These are phyloP conservation scores for Phlegmacium glaucopus DNA, from an alignment of 768 basidiomycete species.

Conservation along the genomic window DNA sequence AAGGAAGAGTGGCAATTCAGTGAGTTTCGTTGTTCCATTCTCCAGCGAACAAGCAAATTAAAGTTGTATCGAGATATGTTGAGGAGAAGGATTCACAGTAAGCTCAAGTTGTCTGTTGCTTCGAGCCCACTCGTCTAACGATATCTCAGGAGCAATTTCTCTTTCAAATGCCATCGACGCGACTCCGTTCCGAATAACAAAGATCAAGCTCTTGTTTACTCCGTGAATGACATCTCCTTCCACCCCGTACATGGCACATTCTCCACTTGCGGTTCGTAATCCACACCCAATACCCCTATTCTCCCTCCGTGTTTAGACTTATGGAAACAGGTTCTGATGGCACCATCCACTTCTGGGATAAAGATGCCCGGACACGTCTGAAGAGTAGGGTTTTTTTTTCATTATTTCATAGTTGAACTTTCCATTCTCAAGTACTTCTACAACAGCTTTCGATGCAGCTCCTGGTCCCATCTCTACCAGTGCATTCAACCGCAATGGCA, in stretches of 20 bases:
- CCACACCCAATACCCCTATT: constrained; percentile 5
- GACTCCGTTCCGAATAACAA: constrained; percentile 54
- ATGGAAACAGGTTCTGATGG: constrained; percentile 65
- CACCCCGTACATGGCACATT: constrained; percentile 85
- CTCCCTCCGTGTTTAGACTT: constrained; percentile 1
- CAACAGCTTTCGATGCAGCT: constrained; percentile 65
- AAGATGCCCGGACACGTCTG: constrained; percentile 86
- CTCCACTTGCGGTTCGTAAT: constrained; percentile 63
- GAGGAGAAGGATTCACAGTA: constrained; percentile 79
- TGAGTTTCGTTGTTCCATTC: constrained; percentile 37
- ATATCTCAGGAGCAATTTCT: constrained; percentile 65
- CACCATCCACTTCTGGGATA: constrained; percentile 93
- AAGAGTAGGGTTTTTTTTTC: constrained; percentile 56
- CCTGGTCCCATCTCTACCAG: constrained; percentile 78
- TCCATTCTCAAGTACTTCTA: background rate
- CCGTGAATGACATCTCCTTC: constrained; percentile 86
- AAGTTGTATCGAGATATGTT: constrained; percentile 55
- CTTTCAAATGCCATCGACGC: constrained; percentile 80
- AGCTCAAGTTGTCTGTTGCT: constrained; percentile 16
- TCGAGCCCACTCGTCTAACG: background rate
- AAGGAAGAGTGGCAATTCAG: constrained; percentile 96
- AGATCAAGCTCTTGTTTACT: constrained; percentile 69
- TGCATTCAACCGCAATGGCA: constrained; percentile 84
- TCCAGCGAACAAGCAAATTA: constrained; percentile 1
- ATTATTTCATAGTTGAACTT: background rate